These are phyloP conservation scores for Pholiota adiposa DNA, from an alignment of 1,284 basidiomycete genomes.

Conservation along the genomic window DNA sequence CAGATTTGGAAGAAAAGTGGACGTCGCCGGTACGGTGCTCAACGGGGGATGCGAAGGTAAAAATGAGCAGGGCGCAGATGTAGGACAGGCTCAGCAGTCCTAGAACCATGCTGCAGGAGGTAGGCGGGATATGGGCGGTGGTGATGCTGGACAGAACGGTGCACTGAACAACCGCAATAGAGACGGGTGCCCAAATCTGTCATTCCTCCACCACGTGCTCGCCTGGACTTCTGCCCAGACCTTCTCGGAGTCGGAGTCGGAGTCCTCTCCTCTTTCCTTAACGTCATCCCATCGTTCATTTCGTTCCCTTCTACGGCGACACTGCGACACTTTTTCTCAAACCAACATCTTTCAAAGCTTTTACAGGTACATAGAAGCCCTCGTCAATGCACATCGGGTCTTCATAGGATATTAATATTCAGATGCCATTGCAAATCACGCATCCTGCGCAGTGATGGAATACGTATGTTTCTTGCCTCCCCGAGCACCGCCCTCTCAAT, in stretches of 20 bases:
- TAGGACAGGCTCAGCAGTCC: conserved; percentile 31
- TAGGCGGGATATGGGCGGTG: neutral
- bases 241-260: no score
- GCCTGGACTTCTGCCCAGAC: neutral
- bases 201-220: neutral
- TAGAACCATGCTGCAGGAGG: conserved; percentile 31
- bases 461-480: no score
- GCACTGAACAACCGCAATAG: conserved; percentile 1
- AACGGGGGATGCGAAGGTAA: conserved; percentile 30
- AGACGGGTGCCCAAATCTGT: neutral
- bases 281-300: no score
- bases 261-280: neutral
- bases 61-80: conserved; percentile 24
- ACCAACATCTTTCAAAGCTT: no score
- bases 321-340: no score
- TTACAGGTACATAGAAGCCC: no score
- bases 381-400: no score
- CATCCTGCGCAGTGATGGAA: no score
- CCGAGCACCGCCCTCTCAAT: no score
- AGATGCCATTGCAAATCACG: no score
- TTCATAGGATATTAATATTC: no score
- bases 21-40: conserved; percentile 21
- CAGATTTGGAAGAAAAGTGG: conserved; percentile 39
- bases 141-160: conserved; percentile 5
- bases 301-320: no score